Base-by-base conservation (phyloP, 2,329 filamentous ascomycete species). In the Periconia sp. region DNA sequence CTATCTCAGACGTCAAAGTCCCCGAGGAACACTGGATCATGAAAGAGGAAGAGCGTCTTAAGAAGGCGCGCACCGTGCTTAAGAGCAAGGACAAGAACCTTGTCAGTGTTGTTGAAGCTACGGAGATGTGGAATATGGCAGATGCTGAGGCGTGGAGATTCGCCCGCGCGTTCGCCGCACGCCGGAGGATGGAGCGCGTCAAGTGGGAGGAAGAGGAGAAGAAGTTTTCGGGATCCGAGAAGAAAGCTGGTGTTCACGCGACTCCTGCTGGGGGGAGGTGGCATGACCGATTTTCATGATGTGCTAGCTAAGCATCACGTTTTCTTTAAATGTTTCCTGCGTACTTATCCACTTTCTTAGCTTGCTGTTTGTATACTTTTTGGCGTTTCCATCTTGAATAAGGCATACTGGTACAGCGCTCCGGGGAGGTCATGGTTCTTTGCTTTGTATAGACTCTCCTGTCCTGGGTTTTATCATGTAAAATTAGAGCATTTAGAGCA, bases 61-160 rank as follows among this genome's bases (percentile, higher is more conserved):
- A 77, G 53, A 80, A 78, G 50, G 80, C 85, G 5, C 73, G 81
- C 40, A 63, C 72, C 15, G 72, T 67, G 3, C 61, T 77, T 33
- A 71, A 73, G 57, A 71, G 65, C 53, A 71, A 67, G 54, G 64
- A 63, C 35, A 54, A 55, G 33, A 58, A 62, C 33, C 68, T 69
- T 56, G 61, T 64, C 35, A 63, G 63, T 13, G 57, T 71, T 30
- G 66, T 69, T 8, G 76, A 77, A n/a, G 73, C 72, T 18, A 75
- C 80, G 6, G 79, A 82, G 68, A 70, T 74, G 45, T 82, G 79
- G 63, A 80, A 82, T 67, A 69, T 91, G 59, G 88, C 85, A 0
- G 90, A 93, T 64, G 87, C 86, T 1, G 89, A 93, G 73, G 85
- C 85, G 1, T 93, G 89, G 89, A 84, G 83, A 64, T 92, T 92